A percentile compares a stretch with the other conserved stretches of the same genome.
phyloP scores from a whole-genome alignment of 2,329 filamentous ascomycete species.

The Incumbomyces lentus region DNA sequence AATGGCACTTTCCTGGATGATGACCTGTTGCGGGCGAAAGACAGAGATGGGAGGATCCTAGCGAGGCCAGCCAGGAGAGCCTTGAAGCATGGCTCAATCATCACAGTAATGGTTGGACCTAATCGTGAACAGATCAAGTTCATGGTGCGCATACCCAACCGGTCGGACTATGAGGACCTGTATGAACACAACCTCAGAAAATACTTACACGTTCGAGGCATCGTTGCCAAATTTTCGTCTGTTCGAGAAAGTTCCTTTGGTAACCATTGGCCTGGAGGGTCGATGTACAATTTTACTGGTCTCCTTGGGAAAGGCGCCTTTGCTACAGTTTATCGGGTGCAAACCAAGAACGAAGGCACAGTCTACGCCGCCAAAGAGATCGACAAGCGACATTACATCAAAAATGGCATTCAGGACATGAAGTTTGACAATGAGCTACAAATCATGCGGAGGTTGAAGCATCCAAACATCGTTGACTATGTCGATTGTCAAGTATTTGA shows the following conservation, averaged over 20 bases:
- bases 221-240: slow-evolving; percentile 22
- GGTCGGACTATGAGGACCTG: slow-evolving; percentile 56
- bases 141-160: slow-evolving; percentile 70
- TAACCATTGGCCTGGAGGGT: slow-evolving; percentile 72
- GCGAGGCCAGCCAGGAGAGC: slow-evolving; percentile 44
- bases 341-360: slow-evolving; percentile 70
- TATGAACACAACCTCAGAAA: slow-evolving; percentile 60
- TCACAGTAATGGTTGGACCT: slow-evolving; percentile 50
- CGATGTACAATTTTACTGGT: slow-evolving; percentile 71
- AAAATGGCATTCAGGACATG: slow-evolving; percentile 77
- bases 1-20: slow-evolving; percentile 87
- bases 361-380: slow-evolving; percentile 90
- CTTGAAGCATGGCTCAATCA: slow-evolving; percentile 60
- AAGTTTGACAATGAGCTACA: slow-evolving; percentile 96
- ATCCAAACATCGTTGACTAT: slow-evolving; percentile 85
- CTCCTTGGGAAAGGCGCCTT: slow-evolving; percentile 89
- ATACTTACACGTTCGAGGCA: slow-evolving; percentile 44
- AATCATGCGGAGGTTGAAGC: slow-evolving; percentile 78
- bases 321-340: slow-evolving; percentile 83
- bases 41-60: slow-evolving; percentile 12
- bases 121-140: slow-evolving; percentile 61
- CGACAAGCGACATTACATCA: slow-evolving; percentile 85
- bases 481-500: slow-evolving; percentile 78
- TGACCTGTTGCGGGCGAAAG: slow-evolving; percentile 45
- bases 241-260: slow-evolving; percentile 39